Evolutionary conservation across 371 early-diverging fungal genomes (phyloP).

Genomic region (Nematocida ironsii): DNA sequence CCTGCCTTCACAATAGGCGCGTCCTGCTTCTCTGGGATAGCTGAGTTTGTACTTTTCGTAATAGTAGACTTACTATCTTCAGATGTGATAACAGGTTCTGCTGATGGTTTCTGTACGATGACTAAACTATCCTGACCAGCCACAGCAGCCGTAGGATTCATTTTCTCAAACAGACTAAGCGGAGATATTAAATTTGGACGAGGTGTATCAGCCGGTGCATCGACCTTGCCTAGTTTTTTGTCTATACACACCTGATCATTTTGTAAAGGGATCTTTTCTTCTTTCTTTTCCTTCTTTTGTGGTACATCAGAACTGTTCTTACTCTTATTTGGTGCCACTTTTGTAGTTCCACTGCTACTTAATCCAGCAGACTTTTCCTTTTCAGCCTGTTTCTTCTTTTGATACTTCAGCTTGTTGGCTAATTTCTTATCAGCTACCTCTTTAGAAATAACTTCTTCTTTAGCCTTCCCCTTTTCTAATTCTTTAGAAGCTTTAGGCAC

Average conservation of each 20-base stretch:
- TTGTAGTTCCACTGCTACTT: neutral
- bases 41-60: too few relatives aligned
- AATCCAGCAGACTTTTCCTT: neutral
- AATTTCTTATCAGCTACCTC: neutral
- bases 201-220: neutral
- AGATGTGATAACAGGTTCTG: too few relatives aligned
- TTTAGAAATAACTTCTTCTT: neutral
- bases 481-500: neutral
- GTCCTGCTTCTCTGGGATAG: too few relatives aligned
- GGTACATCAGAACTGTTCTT: too few relatives aligned
- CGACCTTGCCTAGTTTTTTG: neutral
- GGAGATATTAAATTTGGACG: neutral
- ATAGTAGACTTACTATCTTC: too few relatives aligned
- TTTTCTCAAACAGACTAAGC: constrained; percentile 2
- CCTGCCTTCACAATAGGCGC: too few relatives aligned
- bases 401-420: neutral
- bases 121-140: constrained; percentile 6
- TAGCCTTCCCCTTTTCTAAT: neutral
- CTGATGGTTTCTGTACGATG: neutral
- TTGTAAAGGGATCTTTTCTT: neutral
- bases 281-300: neutral
- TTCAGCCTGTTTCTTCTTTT: neutral
- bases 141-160: neutral
- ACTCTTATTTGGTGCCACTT: too few relatives aligned
- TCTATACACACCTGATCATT: too few relatives aligned